Evolutionary conservation across 805 yeast species (phyloP).

Genomic region (Candida anglica): DNA sequence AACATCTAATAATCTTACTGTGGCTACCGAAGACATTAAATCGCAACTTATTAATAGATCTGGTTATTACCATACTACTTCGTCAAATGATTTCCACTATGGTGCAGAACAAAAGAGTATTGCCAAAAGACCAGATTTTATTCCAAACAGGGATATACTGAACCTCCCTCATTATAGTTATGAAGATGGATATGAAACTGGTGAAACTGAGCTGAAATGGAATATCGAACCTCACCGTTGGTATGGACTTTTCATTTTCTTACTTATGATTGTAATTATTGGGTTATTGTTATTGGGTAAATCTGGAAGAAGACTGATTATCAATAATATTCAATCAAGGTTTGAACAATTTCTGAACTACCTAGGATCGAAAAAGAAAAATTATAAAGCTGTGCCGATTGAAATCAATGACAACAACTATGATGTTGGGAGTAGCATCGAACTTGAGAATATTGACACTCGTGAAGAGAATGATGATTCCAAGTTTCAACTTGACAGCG

Average conservation of each 20-base stretch:
- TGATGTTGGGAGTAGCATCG: neutral
- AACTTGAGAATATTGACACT: neutral
- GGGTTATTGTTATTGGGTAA: constrained; percentile 31
- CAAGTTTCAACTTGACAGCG: constrained; percentile 4
- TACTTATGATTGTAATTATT: constrained; percentile 18
- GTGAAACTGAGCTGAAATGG: constrained; percentile 36
- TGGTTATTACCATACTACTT: constrained; percentile 48
- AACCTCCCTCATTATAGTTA: constrained; percentile 24
- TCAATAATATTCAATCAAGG: constrained; percentile 7
- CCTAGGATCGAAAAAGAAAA: too few species aligned
- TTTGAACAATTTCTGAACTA: neutral
- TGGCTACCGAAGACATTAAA: constrained; percentile 11
- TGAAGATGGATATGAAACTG: constrained; percentile 22
- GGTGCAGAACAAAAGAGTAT: constrained; percentile 52
- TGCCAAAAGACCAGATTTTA: constrained; percentile 34
- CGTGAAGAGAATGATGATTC: neutral
- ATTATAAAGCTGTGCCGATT: too few species aligned
- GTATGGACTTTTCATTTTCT: constrained; percentile 33
- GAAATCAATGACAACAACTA: too few species aligned
- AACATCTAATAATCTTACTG: constrained; percentile 10
- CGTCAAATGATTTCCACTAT: constrained; percentile 41
- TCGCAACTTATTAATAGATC: constrained; percentile 17
- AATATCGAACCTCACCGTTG: constrained; percentile 41
- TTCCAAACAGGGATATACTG: constrained; percentile 10
- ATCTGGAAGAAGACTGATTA: constrained; percentile 13